phyloP scores from a whole-genome alignment of 352 stramenopile genomes.

The Globisporangium camurandrum region DNA sequence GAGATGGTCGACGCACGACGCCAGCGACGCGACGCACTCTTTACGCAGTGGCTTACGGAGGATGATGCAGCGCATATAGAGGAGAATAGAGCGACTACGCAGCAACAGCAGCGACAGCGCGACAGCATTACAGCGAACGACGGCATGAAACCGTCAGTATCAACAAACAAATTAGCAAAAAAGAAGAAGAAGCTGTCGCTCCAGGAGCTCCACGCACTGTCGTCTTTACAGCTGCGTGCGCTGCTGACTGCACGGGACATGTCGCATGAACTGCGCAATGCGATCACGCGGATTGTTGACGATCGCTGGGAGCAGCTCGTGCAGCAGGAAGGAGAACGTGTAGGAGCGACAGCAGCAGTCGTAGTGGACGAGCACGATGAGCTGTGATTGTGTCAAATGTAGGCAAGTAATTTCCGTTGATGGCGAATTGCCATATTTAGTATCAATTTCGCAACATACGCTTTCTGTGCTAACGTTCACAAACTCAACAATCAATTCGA shows the following conservation, averaged over 20 bases:
- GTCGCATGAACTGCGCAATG: slow-evolving; percentile 25
- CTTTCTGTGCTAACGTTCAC: too few relatives aligned
- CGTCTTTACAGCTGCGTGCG: slow-evolving; percentile 43
- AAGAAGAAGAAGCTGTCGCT: slow-evolving; percentile 32
- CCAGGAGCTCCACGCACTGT: slow-evolving; percentile 31
- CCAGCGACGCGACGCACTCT: slow-evolving; percentile 29
- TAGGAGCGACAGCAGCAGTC: too few relatives aligned
- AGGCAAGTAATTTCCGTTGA: too few relatives aligned
- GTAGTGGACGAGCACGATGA: too few relatives aligned
- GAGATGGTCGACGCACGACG: slow-evolving; percentile 51
- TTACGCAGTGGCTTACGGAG: slow-evolving; percentile 27
- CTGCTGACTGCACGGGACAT: slow-evolving; percentile 23
- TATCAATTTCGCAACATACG: too few relatives aligned
- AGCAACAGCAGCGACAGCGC: slow-evolving; percentile 1
- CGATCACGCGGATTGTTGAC: slow-evolving; percentile 42
- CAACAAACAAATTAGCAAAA: too few relatives aligned
- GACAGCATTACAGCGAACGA: neutral
- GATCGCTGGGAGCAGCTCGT: slow-evolving; percentile 34
- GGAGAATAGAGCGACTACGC: slow-evolving; percentile 11
- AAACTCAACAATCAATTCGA: too few relatives aligned
- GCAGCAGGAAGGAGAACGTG: too few relatives aligned
- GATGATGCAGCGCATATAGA: slow-evolving; percentile 7
- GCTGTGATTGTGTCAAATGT: too few relatives aligned
- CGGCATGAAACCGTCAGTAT: slow-evolving; percentile 2
- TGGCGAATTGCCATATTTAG: too few relatives aligned